Evolutionary conservation across 1,139 yeast genomes (phyloP), one percentile per base, ranked within the genome.

Genomic region (Yamadazyma oceani): DNA sequence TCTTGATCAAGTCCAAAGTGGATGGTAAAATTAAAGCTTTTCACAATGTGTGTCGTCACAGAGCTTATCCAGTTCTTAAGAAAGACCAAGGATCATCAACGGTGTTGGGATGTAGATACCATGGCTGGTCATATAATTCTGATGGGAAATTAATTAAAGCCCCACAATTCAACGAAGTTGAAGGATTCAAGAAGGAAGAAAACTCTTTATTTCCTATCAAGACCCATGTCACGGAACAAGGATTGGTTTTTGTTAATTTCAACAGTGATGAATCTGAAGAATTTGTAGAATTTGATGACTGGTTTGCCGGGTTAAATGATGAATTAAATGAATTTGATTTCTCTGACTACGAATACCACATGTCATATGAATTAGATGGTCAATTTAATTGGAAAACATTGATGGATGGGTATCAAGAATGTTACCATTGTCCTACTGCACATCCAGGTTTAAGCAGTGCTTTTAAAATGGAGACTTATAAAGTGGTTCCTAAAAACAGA

Each of bases 401-500:
- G 44, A 77, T 78, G 82, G 84, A 78, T 51, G 84, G 84, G 3
- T 78, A 78, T 57, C 82, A 78, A 58, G 84, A 78, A 56, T 78
- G 84, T 46, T 78, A 78, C 58, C 84, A 78, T 53, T 78, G 84
- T 55, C 83, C 83, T 26, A 78, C 82, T 15, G 82, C 82, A 1
- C 84, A 78, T 49, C 83, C 82, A 2, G 82, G 82, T 7, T 62
- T 78, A 43, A 67, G 69, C 38, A 55, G 73, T 26, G 82, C 83
- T 9, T 78, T 78, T 59, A 70, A 64, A 48, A 78, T 78, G 81
- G 80, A 75, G 49, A 78, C 84, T n/a, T 78, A 78, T 55, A 73
- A 76, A 45, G 83, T 78, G 40, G 80, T 73, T 17, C 82, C 82
- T 39, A 77, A 73, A 57, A 67, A 66, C 26, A 69, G 78, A 50